Percentiles rank a stretch among this genome's conserved stretches.
phyloP scores from a whole-genome alignment of 306 rosid species.

The Cucurbita ficifolia region DNA sequence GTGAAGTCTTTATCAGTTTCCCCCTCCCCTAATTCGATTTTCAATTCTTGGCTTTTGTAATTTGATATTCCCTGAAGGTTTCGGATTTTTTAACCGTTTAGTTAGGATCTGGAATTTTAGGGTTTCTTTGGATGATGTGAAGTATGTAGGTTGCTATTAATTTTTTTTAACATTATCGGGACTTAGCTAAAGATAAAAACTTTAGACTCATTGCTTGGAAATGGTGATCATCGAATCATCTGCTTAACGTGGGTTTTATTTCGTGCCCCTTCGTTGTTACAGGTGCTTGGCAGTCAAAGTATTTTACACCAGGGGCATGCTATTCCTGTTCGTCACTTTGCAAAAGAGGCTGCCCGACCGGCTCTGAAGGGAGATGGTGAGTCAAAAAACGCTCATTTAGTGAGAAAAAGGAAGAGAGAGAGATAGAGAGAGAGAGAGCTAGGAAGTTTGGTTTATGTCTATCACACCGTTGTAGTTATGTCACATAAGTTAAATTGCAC shows the following conservation, averaged over 20 bases:
- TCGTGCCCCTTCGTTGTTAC: slow-evolving; percentile 1
- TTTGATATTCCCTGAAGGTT: background rate
- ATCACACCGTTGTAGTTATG: background rate
- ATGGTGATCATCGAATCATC: background rate
- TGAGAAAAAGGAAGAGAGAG: background rate
- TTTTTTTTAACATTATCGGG: background rate
- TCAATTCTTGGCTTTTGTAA: background rate
- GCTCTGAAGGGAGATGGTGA: slow-evolving; percentile 83
- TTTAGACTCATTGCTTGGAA: background rate
- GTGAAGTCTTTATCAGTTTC: background rate
- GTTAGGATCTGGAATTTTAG: background rate
- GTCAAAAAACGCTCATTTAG: slow-evolving; percentile 7
- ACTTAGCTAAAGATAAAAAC: background rate
- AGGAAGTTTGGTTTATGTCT: background rate
- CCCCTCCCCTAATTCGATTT: background rate
- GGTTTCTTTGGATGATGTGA: background rate
- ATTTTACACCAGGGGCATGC: slow-evolving; percentile 48
- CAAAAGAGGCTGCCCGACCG: slow-evolving; percentile 51
- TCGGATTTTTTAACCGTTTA: too few relatives aligned
- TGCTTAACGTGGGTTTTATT: background rate
- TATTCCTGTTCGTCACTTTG: slow-evolving; percentile 63
- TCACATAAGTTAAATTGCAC: background rate
- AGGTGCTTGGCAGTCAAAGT: slow-evolving; percentile 51
- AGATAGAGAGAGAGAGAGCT: too few relatives aligned
- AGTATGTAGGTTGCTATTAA: background rate